These are phyloP conservation scores for Nicotiana sylvestris DNA, from an alignment of 257 asterid genomes.

Conservation along the genomic window DNA sequence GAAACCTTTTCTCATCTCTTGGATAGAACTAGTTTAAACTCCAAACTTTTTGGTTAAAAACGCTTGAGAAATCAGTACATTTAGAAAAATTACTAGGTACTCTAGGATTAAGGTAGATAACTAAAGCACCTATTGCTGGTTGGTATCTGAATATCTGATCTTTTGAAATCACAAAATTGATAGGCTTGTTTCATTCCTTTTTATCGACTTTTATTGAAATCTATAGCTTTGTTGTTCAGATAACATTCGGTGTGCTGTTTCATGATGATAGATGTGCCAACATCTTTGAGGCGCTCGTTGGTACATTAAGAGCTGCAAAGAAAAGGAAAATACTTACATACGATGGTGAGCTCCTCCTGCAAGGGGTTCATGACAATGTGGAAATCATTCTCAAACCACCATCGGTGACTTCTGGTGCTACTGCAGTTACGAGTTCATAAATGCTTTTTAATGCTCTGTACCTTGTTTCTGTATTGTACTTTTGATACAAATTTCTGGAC, in stretches of 20 bases:
- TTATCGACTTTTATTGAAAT: background rate
- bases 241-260: conserved; percentile 84
- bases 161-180: background rate
- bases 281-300: conserved; percentile 96
- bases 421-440: conserved; percentile 21
- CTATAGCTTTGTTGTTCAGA: conserved; percentile 25
- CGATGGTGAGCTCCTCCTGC: conserved; percentile 87
- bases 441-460: background rate
- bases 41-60: background rate
- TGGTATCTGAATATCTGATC: background rate
- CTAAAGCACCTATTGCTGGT: background rate
- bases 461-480: background rate
- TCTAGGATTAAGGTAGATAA: background rate
- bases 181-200: background rate
- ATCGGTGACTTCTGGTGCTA: conserved; percentile 38
- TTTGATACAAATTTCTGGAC: background rate
- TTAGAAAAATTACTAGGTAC: background rate
- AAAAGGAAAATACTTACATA: conserved; percentile 71
- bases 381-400: conserved; percentile 65
- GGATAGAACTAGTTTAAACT: background rate
- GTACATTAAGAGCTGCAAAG: conserved; percentile 95
- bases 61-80: background rate
- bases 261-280: conserved; percentile 87
- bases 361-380: conserved; percentile 95
- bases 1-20: background rate